These are phyloP conservation scores for Carex myosuroides DNA, from an alignment of 176 grass and related monocot genomes.

Conservation along the genomic window DNA sequence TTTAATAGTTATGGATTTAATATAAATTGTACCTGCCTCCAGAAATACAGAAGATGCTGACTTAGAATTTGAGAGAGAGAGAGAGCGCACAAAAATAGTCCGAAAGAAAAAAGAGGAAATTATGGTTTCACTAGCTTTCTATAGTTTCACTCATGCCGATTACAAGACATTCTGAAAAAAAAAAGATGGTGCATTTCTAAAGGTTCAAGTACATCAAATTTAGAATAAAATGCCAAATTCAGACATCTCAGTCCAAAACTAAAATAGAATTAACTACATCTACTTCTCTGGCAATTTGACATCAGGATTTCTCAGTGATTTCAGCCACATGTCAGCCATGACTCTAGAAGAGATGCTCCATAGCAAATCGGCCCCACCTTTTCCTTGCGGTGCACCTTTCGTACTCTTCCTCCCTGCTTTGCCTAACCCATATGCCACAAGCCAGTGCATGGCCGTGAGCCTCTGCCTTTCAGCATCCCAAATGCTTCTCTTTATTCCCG, in stretches of 20 bases:
- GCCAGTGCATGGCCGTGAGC: constrained; percentile 90
- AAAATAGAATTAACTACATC: constrained; percentile 6
- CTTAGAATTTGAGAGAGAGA: not conserved
- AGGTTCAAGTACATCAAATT: not conserved
- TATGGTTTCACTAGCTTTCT: not conserved
- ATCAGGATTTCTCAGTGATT: constrained; percentile 73
- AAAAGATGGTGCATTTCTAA: not conserved
- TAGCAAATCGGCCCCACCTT: constrained; percentile 42
- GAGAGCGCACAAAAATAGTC: not conserved
- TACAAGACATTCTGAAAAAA: not conserved
- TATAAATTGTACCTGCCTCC: not conserved
- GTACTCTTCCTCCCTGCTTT: constrained; percentile 52
- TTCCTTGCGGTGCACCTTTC: not conserved
- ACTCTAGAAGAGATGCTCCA: constrained; percentile 91
- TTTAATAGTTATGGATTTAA: not conserved
- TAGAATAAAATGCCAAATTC: not conserved
- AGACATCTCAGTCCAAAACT: not conserved
- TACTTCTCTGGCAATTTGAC: constrained; percentile 44
- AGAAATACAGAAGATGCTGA: not conserved
- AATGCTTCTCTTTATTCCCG: constrained; percentile 33
- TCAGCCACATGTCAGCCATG: constrained; percentile 98
- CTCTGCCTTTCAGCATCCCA: constrained; percentile 86
- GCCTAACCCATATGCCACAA: constrained; percentile 74
- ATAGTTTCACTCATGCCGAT: not conserved
- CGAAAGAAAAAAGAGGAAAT: not conserved